A percentile compares a stretch with the other conserved stretches of the same genome.
These are phyloP conservation scores for Fragaria ananassa DNA, from an alignment of 306 rosid species.

Conservation along the genomic window DNA sequence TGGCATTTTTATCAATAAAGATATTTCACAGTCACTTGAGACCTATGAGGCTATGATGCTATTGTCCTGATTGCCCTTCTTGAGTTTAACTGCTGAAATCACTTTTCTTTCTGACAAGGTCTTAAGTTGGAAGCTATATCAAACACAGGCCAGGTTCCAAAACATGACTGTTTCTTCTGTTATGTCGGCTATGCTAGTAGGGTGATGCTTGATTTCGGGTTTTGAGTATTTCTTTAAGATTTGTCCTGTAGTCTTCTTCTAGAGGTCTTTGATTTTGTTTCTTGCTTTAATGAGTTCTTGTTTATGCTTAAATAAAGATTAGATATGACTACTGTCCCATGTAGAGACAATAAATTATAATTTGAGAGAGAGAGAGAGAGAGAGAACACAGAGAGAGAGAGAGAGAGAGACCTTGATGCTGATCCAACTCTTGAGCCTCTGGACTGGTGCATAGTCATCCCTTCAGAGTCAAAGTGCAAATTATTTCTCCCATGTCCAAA, in stretches of 20 bases:
- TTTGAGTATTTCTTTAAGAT: not conserved
- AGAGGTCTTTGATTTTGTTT: not conserved
- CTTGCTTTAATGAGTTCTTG: not conserved
- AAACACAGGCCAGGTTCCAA: not conserved
- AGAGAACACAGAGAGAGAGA: constrained; percentile 7
- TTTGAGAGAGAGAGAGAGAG: not conserved
- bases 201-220: not conserved
- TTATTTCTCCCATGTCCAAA: constrained; percentile 41
- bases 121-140: not conserved
- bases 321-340: not conserved
- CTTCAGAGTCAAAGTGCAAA: constrained; percentile 46
- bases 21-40: not conserved
- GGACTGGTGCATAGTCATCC: constrained; percentile 34
- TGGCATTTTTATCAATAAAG: not conserved
- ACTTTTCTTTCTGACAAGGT: not conserved
- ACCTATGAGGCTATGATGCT: not conserved
- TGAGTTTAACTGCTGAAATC: not conserved
- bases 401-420: constrained; percentile 48
- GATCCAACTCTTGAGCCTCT: constrained; percentile 44
- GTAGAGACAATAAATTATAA: not conserved
- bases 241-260: not conserved
- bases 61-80: not conserved
- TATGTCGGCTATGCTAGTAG: not conserved
- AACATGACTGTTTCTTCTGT: not conserved
- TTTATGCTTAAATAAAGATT: not conserved